Evolutionary conservation across 345 rosid genomes (phyloP).

Genomic region (Dipteronia sinensis): DNA sequence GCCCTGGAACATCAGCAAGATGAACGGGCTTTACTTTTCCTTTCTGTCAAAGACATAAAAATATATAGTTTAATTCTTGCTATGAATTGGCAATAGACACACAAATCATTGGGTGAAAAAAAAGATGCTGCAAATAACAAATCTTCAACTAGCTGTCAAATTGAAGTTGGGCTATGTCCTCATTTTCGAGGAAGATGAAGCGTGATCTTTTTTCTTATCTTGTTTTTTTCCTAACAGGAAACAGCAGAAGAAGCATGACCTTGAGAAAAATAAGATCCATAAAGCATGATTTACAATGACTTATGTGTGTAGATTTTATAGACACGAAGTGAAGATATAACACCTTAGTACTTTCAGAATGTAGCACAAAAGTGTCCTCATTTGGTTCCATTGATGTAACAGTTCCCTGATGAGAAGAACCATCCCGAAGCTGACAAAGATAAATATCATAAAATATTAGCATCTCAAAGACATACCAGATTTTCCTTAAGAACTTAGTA

Average conservation of each 20-base stretch:
- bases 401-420: constrained; percentile 79
- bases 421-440: constrained; percentile 82
- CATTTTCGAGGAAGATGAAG: neutral
- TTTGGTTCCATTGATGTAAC: constrained; percentile 97
- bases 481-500: neutral
- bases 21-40: constrained; percentile 77
- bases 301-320: neutral
- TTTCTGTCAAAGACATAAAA: constrained; percentile 41
- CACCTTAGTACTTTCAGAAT: constrained; percentile 75
- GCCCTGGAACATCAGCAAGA: constrained; percentile 96
- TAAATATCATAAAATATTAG: constrained; percentile 14
- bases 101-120: neutral
- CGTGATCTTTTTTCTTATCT: neutral
- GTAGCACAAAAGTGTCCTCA: constrained; percentile 74
- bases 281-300: neutral
- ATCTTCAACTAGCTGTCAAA: neutral
- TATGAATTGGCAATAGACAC: neutral
- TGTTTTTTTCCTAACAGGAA: neutral
- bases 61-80: constrained; percentile 14
- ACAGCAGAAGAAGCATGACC: neutral
- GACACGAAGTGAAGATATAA: constrained; percentile 17
- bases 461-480: neutral
- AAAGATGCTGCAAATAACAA: neutral
- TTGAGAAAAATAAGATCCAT: neutral
- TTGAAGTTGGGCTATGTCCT: neutral